phyloP scores from a whole-genome alignment of 352 stramenopile species.

The Globisporangium barbulae region DNA sequence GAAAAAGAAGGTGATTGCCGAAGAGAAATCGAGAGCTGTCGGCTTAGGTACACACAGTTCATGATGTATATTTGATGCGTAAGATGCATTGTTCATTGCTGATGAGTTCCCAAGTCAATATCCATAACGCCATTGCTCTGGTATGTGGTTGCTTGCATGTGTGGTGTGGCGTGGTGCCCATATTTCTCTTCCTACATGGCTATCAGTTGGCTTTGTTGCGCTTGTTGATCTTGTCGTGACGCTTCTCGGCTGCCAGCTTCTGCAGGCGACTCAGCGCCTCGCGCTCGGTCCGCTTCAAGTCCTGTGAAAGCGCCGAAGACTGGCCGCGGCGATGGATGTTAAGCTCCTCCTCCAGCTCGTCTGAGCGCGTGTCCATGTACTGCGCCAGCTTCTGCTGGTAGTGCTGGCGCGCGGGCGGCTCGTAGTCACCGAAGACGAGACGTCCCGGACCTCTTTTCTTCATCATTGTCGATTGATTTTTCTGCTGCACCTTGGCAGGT shows the following conservation, averaged over 20 bases:
- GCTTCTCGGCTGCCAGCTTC: constrained; percentile 69
- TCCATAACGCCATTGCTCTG: constrained; percentile 3
- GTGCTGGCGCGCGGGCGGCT: constrained; percentile 54
- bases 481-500: constrained; percentile 11
- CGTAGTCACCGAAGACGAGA: constrained; percentile 72
- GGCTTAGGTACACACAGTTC: constrained; percentile 9
- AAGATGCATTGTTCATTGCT: constrained; percentile 4
- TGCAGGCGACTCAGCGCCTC: constrained; percentile 61
- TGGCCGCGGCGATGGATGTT: constrained; percentile 48
- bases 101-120: constrained; percentile 6
- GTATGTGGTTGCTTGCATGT: background rate
- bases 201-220: constrained; percentile 49
- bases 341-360: constrained; percentile 67
- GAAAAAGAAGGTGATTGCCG: background rate
- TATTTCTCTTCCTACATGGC: background rate
- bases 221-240: constrained; percentile 76
- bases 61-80: constrained; percentile 16
- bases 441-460: constrained; percentile 50
- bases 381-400: constrained; percentile 77
- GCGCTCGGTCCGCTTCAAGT: constrained; percentile 54
- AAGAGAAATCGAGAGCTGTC: constrained; percentile 12
- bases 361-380: constrained; percentile 66
- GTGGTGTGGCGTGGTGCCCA: background rate
- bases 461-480: constrained; percentile 10
- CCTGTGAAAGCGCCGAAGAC: constrained; percentile 28